A percentile compares a stretch with the other conserved stretches of the same genome.
These are phyloP conservation scores for Parascedosporium putredinis DNA, from an alignment of 2,329 filamentous ascomycete species.

Conservation along the genomic window DNA sequence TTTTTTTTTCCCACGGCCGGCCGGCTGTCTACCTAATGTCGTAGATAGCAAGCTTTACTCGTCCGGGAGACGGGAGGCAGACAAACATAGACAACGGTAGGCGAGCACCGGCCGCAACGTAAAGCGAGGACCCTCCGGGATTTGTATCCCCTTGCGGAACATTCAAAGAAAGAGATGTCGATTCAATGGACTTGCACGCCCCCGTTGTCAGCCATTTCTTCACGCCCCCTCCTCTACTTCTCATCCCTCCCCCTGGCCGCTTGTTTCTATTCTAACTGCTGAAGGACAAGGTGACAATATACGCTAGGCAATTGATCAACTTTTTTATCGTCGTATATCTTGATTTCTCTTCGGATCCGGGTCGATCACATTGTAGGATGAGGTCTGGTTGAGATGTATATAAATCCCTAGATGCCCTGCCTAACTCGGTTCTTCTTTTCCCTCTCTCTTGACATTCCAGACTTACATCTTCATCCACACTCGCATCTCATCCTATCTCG, in stretches of 20 bases:
- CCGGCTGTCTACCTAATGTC: too few relatives aligned
- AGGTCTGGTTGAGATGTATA: not conserved
- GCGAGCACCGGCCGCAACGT: too few relatives aligned
- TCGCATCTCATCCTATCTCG: not conserved
- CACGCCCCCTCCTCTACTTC: not conserved
- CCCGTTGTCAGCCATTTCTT: not conserved
- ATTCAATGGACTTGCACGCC: too few relatives aligned
- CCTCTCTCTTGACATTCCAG: not conserved
- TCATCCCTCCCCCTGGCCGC: not conserved
- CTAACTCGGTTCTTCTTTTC: not conserved
- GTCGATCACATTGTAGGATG: not conserved
- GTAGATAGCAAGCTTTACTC: not conserved
- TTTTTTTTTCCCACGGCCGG: too few relatives aligned
- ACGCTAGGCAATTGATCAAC: too few relatives aligned
- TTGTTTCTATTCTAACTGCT: not conserved
- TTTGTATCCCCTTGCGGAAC: too few relatives aligned
- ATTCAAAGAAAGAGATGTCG: too few relatives aligned
- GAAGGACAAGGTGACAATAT: too few relatives aligned
- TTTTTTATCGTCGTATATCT: too few relatives aligned
- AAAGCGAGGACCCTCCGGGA: not conserved
- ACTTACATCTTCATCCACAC: not conserved
- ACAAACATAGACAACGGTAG: too few relatives aligned
- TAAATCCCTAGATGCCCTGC: not conserved
- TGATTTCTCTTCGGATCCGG: not conserved
- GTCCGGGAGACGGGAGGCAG: not conserved